Percentiles rank a stretch among this genome's conserved stretches.
Conservation (phyloP, 345 rosid species). For the Kernera saxatilis region DNA sequence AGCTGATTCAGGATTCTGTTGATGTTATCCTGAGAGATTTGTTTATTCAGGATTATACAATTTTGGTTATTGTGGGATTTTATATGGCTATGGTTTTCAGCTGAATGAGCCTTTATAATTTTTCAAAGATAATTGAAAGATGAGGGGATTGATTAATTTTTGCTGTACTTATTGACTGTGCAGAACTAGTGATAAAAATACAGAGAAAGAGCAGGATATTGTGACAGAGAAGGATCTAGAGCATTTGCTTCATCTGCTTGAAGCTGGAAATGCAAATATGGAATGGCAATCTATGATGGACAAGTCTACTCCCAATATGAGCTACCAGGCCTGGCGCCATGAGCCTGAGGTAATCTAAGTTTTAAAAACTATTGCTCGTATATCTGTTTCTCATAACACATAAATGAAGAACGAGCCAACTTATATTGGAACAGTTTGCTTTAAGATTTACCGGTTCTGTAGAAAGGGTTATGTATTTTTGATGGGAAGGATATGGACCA, state of each 20-base stretch:
- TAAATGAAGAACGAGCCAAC: not conserved
- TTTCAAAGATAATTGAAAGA: not conserved
- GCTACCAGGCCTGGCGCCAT: constrained; percentile 86
- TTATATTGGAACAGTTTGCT: too few species aligned
- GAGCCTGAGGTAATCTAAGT: constrained; percentile 66
- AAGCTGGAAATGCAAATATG: constrained; percentile 52
- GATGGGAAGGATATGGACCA: not conserved
- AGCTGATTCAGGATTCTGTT: not conserved
- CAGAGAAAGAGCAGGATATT: constrained; percentile 42
- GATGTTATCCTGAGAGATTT: not conserved
- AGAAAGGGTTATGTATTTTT: not conserved
- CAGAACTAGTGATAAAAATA: constrained; percentile 26
- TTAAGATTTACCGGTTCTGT: not conserved
- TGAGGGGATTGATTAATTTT: not conserved
- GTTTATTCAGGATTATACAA: not conserved
- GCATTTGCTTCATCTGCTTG: constrained; percentile 66
- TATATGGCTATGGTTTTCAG: not conserved
- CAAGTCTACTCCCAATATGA: constrained; percentile 66
- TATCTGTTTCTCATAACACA: not conserved
- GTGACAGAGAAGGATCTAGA: constrained; percentile 74
- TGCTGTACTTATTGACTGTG: not conserved
- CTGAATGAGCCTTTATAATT: not conserved
- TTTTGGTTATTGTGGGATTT: not conserved
- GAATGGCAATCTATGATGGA: constrained; percentile 96
- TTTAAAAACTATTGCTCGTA: not conserved